Evolutionary conservation across 1,139 yeast genomes (phyloP).

Genomic region (Arxiozyma slooffiae): DNA sequence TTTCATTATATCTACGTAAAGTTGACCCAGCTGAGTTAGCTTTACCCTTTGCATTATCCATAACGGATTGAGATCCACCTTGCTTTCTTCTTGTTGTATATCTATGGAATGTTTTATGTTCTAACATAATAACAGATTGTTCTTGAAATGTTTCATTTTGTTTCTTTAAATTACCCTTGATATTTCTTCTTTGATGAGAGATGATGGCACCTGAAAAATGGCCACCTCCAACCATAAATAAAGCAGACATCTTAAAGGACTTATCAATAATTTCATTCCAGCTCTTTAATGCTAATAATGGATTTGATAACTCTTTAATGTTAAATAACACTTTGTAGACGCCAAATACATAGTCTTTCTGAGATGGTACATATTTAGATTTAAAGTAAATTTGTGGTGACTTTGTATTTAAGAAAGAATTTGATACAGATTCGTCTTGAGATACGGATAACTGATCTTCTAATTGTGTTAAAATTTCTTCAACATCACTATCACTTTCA

Average conservation of each 20-base stretch:
- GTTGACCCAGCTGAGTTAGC: constrained; percentile 95
- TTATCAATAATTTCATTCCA: constrained; percentile 26
- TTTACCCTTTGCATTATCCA: constrained; percentile 85
- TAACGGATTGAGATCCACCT: constrained; percentile 94
- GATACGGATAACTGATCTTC: neutral
- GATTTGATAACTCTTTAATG: constrained; percentile 32
- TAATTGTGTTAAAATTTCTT: neutral
- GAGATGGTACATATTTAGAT: constrained; percentile 37
- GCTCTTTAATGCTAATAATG: constrained; percentile 25
- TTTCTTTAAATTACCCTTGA: constrained; percentile 41
- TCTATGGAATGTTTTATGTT: constrained; percentile 82
- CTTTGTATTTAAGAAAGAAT: constrained; percentile 51
- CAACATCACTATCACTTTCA: constrained; percentile 4
- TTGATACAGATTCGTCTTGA: constrained; percentile 25
- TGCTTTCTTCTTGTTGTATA: constrained; percentile 95
- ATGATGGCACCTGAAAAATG: constrained; percentile 95
- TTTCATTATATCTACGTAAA: constrained; percentile 82
- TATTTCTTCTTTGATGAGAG: constrained; percentile 50
- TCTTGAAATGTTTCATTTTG: constrained; percentile 39
- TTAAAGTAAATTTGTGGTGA: constrained; percentile 54
- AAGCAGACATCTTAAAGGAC: constrained; percentile 43
- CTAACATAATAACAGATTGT: constrained; percentile 56
- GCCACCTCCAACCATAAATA: constrained; percentile 95
- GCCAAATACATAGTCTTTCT: constrained; percentile 41
- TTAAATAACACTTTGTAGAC: constrained; percentile 60